These are phyloP conservation scores for Zymoseptoria pseudotritici DNA, from an alignment of 2,329 filamentous ascomycete genomes.

Conservation along the genomic window DNA sequence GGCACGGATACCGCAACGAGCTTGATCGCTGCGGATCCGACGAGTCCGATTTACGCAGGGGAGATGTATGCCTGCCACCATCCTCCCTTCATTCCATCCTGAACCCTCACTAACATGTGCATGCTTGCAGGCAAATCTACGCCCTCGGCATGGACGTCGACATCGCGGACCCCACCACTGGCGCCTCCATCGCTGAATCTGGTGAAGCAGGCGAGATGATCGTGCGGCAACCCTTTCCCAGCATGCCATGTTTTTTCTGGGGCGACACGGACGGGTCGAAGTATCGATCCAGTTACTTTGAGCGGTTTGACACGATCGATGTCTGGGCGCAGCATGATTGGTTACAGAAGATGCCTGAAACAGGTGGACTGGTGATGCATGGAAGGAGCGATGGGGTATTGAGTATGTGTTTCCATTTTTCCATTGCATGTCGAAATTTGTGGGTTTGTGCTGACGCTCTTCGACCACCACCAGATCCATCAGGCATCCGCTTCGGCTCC, in stretches of 20 bases:
- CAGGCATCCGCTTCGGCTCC: conserved; percentile 42
- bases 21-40: conserved; percentile 38
- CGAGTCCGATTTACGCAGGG: conserved; percentile 37
- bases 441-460: too few species aligned
- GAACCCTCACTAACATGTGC: too few species aligned
- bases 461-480: conserved; percentile 28
- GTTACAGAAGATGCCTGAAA: conserved; percentile 36
- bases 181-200: conserved; percentile 27
- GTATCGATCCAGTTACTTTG: conserved; percentile 42
- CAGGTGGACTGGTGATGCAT: conserved; percentile 37
- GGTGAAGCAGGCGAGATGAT: conserved; percentile 41
- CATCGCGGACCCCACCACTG: conserved; percentile 35
- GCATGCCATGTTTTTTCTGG: conserved; percentile 40
- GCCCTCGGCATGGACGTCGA: conserved; percentile 43
- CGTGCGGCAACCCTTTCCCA: conserved; percentile 40
- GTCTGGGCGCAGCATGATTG: conserved; percentile 44
- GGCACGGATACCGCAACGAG: conserved; percentile 43
- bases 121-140: conserved; percentile 29
- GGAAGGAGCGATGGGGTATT: conserved; percentile 42
- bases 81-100: neutral
- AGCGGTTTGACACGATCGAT: conserved; percentile 29
- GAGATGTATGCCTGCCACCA: conserved; percentile 29
- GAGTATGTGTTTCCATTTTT: conserved; percentile 20
- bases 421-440: too few species aligned
- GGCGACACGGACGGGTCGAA: conserved; percentile 34